A percentile compares a stretch with the other conserved stretches of the same genome.
These are phyloP conservation scores for Ustilago crameri DNA, from an alignment of 1,284 basidiomycete genomes.

Conservation along the genomic window DNA sequence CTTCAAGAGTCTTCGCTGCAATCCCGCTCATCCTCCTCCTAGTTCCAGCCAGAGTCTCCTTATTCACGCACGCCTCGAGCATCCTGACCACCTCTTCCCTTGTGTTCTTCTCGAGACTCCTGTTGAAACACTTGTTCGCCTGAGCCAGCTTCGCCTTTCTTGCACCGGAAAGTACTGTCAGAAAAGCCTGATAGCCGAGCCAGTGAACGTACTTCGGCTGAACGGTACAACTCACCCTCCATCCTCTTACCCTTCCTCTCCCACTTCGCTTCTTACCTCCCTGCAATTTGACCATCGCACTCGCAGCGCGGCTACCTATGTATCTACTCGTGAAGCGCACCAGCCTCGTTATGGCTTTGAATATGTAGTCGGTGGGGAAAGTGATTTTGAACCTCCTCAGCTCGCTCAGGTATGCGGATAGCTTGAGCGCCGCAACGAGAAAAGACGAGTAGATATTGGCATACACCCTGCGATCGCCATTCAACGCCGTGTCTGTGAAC, in stretches of 20 bases:
- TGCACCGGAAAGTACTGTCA: constrained; percentile 7
- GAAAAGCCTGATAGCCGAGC: constrained; percentile 49
- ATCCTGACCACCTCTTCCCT: constrained; percentile 13
- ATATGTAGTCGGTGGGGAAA: constrained; percentile 19
- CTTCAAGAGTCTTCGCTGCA: constrained; percentile 9
- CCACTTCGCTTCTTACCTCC: background rate
- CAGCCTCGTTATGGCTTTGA: constrained; percentile 26
- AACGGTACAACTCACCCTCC: constrained; percentile 33
- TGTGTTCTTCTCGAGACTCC: constrained; percentile 9
- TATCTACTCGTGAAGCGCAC: constrained; percentile 34
- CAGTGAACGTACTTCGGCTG: constrained; percentile 41
- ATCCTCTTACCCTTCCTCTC: background rate
- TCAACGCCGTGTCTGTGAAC: constrained; percentile 81
- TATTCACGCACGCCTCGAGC: constrained; percentile 8
- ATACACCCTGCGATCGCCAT: constrained; percentile 75
- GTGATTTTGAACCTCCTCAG: constrained; percentile 70
- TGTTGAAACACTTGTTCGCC: background rate
- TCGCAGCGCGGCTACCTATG: constrained; percentile 20
- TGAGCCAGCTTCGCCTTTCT: background rate
- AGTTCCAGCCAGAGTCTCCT: background rate
- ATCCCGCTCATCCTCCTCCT: constrained; percentile 9
- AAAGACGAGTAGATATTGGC: constrained; percentile 88
- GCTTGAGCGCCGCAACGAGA: constrained; percentile 85
- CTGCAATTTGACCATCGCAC: constrained; percentile 15
- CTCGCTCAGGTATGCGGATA: constrained; percentile 80